A percentile compares a stretch with the other conserved stretches of the same genome.
Conservation (phyloP, 257 asterid species). For the Nicotiana tomentosiformis region DNA sequence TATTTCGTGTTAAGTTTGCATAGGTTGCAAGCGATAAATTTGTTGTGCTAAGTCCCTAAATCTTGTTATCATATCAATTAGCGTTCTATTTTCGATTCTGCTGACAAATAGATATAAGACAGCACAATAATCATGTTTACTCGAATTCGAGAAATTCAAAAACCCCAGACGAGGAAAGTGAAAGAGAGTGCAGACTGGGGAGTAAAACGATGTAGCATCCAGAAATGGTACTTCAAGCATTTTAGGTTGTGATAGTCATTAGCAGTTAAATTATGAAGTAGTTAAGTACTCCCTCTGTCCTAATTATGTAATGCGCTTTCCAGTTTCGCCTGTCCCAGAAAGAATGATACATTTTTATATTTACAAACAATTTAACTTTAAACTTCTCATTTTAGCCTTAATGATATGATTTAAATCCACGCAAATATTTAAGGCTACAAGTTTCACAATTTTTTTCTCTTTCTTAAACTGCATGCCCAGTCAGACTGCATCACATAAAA, state of each 20-base stretch:
- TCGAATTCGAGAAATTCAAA: not conserved
- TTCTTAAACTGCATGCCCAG: no score
- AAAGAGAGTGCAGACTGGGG: not conserved
- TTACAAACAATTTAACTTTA: no score
- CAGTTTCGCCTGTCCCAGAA: no score
- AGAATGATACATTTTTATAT: no score
- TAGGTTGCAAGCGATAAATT: not conserved
- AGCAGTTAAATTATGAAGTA: not conserved
- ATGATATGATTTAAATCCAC: no score
- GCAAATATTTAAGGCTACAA: no score
- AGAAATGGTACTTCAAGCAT: not conserved
- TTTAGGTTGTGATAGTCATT: not conserved
- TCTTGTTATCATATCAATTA: not conserved
- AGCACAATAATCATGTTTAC: not conserved
- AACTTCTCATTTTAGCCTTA: no score
- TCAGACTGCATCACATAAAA: no score
- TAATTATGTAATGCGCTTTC: no score
- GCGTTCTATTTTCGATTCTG: not conserved
- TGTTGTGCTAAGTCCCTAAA: not conserved
- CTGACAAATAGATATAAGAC: not conserved
- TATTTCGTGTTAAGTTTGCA: not conserved
- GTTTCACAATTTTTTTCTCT: no score
- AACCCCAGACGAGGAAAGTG: not conserved
- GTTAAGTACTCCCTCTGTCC: no score
- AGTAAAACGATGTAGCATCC: not conserved